Percentiles rank a stretch among this genome's conserved stretches.
Conservation (phyloP, 2,329 filamentous ascomycete species). For the Penicillium sp. region DNA sequence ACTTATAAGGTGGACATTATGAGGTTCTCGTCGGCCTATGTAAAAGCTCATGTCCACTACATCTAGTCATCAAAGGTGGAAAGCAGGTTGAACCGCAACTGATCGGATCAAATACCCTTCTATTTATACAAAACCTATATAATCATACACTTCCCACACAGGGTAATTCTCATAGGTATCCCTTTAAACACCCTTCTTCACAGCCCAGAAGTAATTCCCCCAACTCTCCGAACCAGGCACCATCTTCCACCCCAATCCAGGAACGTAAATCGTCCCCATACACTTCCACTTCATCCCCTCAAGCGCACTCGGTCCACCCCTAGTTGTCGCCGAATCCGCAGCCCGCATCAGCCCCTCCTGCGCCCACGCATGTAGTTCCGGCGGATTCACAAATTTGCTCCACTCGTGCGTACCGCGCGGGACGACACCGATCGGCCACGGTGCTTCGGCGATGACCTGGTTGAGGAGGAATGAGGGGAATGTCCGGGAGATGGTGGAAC, state of each 20-base stretch:
- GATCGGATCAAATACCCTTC: neutral
- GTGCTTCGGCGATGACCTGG: conserved; percentile 87
- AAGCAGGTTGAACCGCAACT: neutral
- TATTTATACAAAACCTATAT: conserved; percentile 4
- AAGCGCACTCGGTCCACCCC: conserved; percentile 35
- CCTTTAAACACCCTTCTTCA: conserved; percentile 61
- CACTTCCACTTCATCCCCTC: conserved; percentile 63
- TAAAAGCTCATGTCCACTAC: too few relatives aligned
- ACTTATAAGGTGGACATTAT: neutral
- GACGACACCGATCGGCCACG: conserved; percentile 72
- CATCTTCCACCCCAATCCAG: conserved; percentile 86
- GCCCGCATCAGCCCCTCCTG: conserved; percentile 55
- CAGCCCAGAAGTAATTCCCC: conserved; percentile 96
- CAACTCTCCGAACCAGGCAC: conserved; percentile 80
- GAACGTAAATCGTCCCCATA: conserved; percentile 88
- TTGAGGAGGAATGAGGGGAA: conserved; percentile 91
- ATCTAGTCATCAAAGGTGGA: neutral
- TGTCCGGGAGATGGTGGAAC: conserved; percentile 90
- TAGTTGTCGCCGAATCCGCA: conserved; percentile 47
- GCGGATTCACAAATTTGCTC: conserved; percentile 91
- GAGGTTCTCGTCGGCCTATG: neutral
- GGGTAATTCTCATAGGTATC: too few relatives aligned
- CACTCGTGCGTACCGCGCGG: conserved; percentile 95
- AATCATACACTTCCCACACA: conserved; percentile 7
- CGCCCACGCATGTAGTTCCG: conserved; percentile 62